Base-by-base conservation (phyloP, 2,329 filamentous ascomycete genomes). In the Diaporthe aspalathi region DNA sequence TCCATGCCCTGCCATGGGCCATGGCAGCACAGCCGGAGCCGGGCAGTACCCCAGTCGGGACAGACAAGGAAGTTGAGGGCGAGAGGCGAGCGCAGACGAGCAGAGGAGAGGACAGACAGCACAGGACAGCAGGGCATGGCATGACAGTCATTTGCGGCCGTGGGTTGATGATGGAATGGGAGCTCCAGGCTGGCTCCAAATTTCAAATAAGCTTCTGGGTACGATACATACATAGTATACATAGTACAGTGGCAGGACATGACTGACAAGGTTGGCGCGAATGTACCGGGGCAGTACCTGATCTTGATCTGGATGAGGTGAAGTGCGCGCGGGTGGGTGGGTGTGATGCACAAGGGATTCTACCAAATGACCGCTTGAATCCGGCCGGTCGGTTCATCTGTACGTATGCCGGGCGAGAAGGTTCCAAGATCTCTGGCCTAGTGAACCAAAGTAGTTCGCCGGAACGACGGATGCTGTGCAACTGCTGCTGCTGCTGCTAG, bases 91-190 rank as follows among this genome's bases (percentile, higher is more conserved):
- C 5, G 32, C 32, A 9, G 9, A 35, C 9, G 32, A 35, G 32
- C 32, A 35, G 14, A 24, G n/a, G 32, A 40, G 54, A 57, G 54
- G 5, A 43, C 3, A 24, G 22, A 12, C n/a, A 22, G 17, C 8
- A 45, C 16, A 29, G 22, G 14, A 22, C 7, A 45, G 24, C 57
- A 63, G 24, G 40, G 27, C 43, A 50, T 38, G 38, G 60, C 60
- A 65, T 65, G 45, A 63, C 60, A 20, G 60, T 65, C 60, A 65
- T 65, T 65, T 65, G 60, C 60, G 45, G n/a, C 45, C 27, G 60
- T 65, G 45, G 60, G 60, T 65, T 65, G 60, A 65, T 65, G 60
- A 65, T 65, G 60, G 60, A 65, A 65, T 50, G 60, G 60, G 60
- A 65, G 60, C 60, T 38, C 60, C 60, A 38, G 60, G 60, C 11